phyloP scores from a whole-genome alignment of 2,329 filamentous ascomycete genomes.

The Chlorencoelia australis region DNA sequence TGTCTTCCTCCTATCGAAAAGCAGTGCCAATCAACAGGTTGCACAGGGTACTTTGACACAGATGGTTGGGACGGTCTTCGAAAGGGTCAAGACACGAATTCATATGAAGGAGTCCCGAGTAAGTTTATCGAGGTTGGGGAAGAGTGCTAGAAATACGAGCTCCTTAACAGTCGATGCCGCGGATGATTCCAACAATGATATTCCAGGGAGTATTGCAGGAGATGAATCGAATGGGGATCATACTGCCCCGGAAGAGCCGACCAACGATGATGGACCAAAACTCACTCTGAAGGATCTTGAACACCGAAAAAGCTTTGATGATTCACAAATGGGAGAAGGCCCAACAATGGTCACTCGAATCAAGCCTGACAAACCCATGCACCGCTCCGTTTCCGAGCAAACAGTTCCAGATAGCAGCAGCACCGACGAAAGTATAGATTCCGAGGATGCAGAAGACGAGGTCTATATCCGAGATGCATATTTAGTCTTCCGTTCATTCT shows the following conservation, averaged over 20 bases:
- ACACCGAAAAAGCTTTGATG: conserved; percentile 54
- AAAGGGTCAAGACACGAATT: conserved; percentile 78
- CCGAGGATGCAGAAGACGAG: conserved; percentile 70
- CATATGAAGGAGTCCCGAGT: conserved; percentile 76
- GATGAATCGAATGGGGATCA: conserved; percentile 21
- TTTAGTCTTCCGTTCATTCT: conserved; percentile 93
- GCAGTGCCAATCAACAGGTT: conserved; percentile 88
- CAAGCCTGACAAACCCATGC: conserved; percentile 34
- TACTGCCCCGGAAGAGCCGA: conserved; percentile 17
- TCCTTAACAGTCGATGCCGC: conserved; percentile 24
- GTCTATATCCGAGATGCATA: conserved; percentile 97
- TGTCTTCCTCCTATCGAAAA: conserved; percentile 92
- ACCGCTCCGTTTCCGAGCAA: conserved; percentile 42
- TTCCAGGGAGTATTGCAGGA: conserved; percentile 14
- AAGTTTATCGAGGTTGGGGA: conserved; percentile 31
- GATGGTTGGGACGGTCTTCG: conserved; percentile 98
- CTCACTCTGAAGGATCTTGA: conserved; percentile 58
- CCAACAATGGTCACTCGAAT: conserved; percentile 57
- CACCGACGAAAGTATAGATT: conserved; percentile 46
- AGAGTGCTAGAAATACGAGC: conserved; percentile 22
- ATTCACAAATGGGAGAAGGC: conserved; percentile 55
- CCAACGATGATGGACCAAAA: conserved; percentile 36
- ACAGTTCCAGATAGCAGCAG: conserved; percentile 43
- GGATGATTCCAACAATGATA: conserved; percentile 22
- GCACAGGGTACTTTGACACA: conserved; percentile 95